Conservation (phyloP, 352 stramenopile genomes). For the Pythium aristosporum region DNA sequence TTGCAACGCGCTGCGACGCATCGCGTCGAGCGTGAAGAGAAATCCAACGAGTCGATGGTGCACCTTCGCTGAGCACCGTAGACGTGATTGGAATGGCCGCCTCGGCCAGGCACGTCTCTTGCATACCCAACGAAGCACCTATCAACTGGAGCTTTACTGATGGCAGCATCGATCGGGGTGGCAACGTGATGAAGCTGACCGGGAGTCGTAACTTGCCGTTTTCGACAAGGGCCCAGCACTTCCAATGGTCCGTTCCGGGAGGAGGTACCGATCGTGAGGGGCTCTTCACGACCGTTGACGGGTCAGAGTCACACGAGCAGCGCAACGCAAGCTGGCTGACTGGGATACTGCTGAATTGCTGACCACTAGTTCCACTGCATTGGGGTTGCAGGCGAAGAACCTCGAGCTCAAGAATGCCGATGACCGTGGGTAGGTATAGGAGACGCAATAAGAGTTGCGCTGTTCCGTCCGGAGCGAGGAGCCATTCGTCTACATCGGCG, state of each 20-base stretch:
- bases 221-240: neutral
- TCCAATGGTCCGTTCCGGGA: neutral
- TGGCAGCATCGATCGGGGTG: neutral
- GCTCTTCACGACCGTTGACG: neutral
- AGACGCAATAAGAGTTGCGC: constrained; percentile 4
- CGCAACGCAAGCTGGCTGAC: constrained; percentile 5
- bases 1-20: constrained; percentile 3
- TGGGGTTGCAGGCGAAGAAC: neutral
- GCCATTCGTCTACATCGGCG: constrained; percentile 12
- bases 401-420: constrained; percentile 1
- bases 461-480: constrained; percentile 1
- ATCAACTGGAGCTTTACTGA: constrained; percentile 3
- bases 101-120: constrained; percentile 18
- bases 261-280: neutral
- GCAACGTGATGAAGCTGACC: neutral
- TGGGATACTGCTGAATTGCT: neutral
- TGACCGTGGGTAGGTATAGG: neutral
- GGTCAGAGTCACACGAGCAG: neutral
- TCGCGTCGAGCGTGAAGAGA: constrained; percentile 11
- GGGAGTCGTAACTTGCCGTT: neutral
- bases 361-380: neutral
- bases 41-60: constrained; percentile 8
- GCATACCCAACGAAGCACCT: neutral
- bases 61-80: neutral
- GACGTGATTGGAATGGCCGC: neutral